Evolutionary conservation across 306 rosid species (phyloP).

Genomic region (Alnus rubra): DNA sequence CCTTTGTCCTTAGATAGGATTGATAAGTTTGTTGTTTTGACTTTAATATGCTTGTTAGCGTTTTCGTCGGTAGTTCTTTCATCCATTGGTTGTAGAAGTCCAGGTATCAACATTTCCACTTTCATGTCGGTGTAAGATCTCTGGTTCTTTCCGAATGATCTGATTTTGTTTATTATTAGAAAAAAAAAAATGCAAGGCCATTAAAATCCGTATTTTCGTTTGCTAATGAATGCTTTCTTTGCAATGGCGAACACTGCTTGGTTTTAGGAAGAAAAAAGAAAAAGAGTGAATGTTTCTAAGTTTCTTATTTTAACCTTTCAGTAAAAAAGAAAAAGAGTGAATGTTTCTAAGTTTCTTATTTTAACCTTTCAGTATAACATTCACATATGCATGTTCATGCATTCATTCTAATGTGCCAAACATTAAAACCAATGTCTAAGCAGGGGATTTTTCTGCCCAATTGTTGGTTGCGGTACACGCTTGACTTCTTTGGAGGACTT

Average conservation of each 20-base stretch:
- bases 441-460: constrained; percentile 77
- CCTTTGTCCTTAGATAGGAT: constrained; percentile 5
- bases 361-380: not conserved
- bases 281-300: not conserved
- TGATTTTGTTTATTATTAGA: not conserved
- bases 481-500: constrained; percentile 76
- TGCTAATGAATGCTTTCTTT: not conserved
- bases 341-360: not conserved
- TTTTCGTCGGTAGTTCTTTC: not conserved
- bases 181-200: not conserved
- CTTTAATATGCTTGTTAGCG: not conserved
- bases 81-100: constrained; percentile 15
- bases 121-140: not conserved
- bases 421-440: constrained; percentile 19
- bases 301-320: not conserved
- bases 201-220: not conserved
- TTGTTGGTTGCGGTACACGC: constrained; percentile 78
- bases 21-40: constrained; percentile 4
- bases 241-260: not conserved
- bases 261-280: not conserved
- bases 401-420: constrained; percentile 6
- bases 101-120: constrained; percentile 2
- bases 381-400: not conserved
- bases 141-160: not conserved
- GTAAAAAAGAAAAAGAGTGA: not conserved